phyloP scores from a whole-genome alignment of 352 stramenopile species.

The Globisporangium uncinulatum region DNA sequence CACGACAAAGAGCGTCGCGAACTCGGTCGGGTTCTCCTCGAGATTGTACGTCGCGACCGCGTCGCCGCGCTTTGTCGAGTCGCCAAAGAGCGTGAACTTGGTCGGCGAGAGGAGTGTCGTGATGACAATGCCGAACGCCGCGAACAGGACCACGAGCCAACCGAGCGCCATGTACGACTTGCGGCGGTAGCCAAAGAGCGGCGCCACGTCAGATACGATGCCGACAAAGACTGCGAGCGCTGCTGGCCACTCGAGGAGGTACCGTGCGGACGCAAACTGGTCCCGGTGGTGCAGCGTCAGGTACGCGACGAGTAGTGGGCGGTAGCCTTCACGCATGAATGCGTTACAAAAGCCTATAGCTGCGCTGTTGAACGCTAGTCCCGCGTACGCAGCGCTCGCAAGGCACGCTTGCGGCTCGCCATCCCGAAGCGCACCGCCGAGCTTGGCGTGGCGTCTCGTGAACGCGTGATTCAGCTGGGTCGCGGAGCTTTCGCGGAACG shows the following conservation, averaged over 20 bases:
- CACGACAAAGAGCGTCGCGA: slow-evolving; percentile 18
- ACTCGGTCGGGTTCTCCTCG: slow-evolving; percentile 11
- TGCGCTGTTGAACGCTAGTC: slow-evolving; percentile 32
- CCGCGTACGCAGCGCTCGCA: slow-evolving; percentile 28
- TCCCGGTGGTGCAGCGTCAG: slow-evolving; percentile 27
- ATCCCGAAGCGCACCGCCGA: slow-evolving; percentile 23
- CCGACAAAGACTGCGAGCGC: slow-evolving; percentile 81
- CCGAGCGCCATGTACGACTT: slow-evolving; percentile 87
- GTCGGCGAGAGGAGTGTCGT: slow-evolving; percentile 11
- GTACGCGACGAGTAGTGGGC: slow-evolving; percentile 38
- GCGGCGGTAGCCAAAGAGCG: slow-evolving; percentile 72
- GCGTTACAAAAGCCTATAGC: slow-evolving; percentile 21
- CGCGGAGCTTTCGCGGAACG: slow-evolving; percentile 1
- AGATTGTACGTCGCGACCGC: slow-evolving; percentile 11
- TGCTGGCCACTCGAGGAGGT: slow-evolving; percentile 59
- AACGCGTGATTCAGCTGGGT: neutral
- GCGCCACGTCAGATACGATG: slow-evolving; percentile 77
- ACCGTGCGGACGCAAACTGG: slow-evolving; percentile 23
- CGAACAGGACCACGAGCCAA: slow-evolving; percentile 31
- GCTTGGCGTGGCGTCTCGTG: neutral
- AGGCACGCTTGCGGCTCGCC: slow-evolving; percentile 28
- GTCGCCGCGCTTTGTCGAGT: slow-evolving; percentile 10
- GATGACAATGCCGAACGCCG: slow-evolving; percentile 16
- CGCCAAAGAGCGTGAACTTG: slow-evolving; percentile 14
- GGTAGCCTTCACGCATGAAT: slow-evolving; percentile 30